Evolutionary conservation across 805 yeast species (phyloP).

Genomic region (Sugiyamaella mastotermitis): DNA sequence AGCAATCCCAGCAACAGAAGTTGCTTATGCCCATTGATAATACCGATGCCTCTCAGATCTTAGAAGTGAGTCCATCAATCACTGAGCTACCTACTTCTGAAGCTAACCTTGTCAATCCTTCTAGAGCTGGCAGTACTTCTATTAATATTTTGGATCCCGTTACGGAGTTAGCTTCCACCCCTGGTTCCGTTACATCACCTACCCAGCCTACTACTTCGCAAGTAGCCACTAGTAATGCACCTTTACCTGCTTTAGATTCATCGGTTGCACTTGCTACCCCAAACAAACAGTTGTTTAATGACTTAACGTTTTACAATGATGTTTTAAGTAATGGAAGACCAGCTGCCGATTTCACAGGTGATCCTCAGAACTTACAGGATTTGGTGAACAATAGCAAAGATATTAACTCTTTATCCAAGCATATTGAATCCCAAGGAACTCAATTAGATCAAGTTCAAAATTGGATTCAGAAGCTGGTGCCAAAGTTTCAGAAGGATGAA

Average conservation of each 20-base stretch:
- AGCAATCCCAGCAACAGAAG: conserved; percentile 9
- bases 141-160: not conserved
- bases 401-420: conserved; percentile 22
- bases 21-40: conserved; percentile 12
- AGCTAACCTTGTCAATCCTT: not conserved
- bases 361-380: conserved; percentile 3
- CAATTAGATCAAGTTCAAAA: conserved; percentile 25
- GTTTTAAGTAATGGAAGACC: not conserved
- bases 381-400: conserved; percentile 9
- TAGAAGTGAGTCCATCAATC: not conserved
- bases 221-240: no score
- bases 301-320: not conserved
- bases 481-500: conserved; percentile 7
- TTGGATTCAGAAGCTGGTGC: conserved; percentile 22
- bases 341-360: not conserved
- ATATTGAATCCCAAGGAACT: conserved; percentile 26
- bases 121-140: not conserved
- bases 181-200: no score
- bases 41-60: conserved; percentile 1
- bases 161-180: not conserved
- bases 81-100: not conserved
- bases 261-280: no score
- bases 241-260: no score
- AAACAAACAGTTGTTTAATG: conserved; percentile 1
- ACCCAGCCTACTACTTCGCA: no score